These are phyloP conservation scores for Xylariaceae sp. DNA, from an alignment of 2,329 filamentous ascomycete species.

Conservation along the genomic window DNA sequence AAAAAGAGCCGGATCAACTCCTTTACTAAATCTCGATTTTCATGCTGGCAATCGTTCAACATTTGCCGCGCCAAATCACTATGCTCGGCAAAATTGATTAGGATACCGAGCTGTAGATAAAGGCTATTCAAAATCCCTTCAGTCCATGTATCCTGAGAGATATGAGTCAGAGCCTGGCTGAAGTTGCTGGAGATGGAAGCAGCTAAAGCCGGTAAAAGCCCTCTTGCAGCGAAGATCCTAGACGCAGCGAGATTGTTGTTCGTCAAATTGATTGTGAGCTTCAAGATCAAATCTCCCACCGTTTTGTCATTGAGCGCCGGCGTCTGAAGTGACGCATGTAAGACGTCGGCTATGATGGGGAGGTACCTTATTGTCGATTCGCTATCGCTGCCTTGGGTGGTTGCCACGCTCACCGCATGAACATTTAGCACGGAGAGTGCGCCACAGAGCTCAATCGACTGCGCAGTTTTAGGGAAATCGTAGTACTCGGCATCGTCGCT, in stretches of 20 bases:
- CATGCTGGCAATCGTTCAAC: conserved; percentile 40
- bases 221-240: conserved; percentile 60
- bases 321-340: conserved; percentile 39
- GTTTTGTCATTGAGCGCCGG: conserved; percentile 37
- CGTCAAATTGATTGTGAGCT: conserved; percentile 78
- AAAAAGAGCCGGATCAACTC: conserved; percentile 62
- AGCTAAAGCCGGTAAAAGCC: conserved; percentile 48
- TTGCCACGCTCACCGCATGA: conserved; percentile 47
- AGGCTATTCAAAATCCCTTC: conserved; percentile 61
- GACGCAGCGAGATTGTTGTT: conserved; percentile 73
- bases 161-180: conserved; percentile 42
- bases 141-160: conserved; percentile 47
- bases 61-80: conserved; percentile 57
- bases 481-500: conserved; percentile 35
- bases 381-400: conserved; percentile 36
- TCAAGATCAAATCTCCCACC: conserved; percentile 51
- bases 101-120: conserved; percentile 71
- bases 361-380: conserved; percentile 50
- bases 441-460: conserved; percentile 37
- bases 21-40: conserved; percentile 47
- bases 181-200: conserved; percentile 51
- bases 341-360: conserved; percentile 47
- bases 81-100: conserved; percentile 85
- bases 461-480: conserved; percentile 35
- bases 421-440: conserved; percentile 52